Evolutionary conservation across 2,329 filamentous ascomycete genomes (phyloP), one percentile per base, ranked within the genome.

Genomic region (Diplodia mutila): DNA sequence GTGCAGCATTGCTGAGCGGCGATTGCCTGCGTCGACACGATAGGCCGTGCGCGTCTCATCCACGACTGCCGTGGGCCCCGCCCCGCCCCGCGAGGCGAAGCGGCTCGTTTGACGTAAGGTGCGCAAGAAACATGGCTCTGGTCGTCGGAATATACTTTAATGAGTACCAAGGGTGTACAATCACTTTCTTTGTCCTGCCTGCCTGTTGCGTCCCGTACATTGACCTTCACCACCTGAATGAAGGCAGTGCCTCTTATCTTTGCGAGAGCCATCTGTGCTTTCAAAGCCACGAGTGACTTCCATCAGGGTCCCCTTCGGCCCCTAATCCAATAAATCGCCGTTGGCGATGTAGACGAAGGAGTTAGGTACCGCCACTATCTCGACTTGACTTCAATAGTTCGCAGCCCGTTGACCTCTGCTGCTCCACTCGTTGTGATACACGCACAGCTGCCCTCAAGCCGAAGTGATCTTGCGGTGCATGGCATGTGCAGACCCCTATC

Each of bases 21-120:
- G 25, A 49, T 18, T 61, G 57, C 57, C 42, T 61, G 27, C 21
- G 11, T 9, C 23, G 48, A 51, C 57, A 46, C 57, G 42, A 61
- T 46, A 51, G 57, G 27, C 46, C 42, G 59, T 63, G 59, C 59
- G 42, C 29, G 59, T 51, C 42, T 63, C 59, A 51, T 34, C 25
- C 18, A 27, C 29, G n/a, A n/a, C n/a, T n/a, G n/a, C n/a, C n/a
- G n/a, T n/a, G n/a, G n/a, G n/a, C n/a, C n/a, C n/a, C n/a, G n/a
- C n/a, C n/a, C n/a, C n/a, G 55, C 55, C 3, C 23, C 42, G 21
- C 54, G 16, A 46, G 55, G 55, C 55, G 55, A 46, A 32, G 37
- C 37, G 55, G 55, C 37, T 27, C 29, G 37, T 46, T 59, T 46
- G 34, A 39, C 9, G 55, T 29, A 55, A 12, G 53, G 18, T 46